A percentile compares a stretch with the other conserved stretches of the same genome.
phyloP scores from a whole-genome alignment of 108 stramenopile genomes.

The Epipyxis sp. region DNA sequence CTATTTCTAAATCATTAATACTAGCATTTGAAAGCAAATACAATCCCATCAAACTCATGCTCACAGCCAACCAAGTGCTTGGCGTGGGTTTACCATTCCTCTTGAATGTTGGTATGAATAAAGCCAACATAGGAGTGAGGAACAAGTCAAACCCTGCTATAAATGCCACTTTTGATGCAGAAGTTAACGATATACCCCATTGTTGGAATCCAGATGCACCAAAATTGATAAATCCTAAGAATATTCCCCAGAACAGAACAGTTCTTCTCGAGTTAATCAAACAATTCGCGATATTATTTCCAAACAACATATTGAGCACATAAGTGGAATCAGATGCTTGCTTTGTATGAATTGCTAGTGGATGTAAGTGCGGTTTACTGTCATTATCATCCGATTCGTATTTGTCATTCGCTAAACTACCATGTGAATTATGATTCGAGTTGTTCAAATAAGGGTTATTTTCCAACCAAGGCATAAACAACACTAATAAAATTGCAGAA shows the following conservation, averaged over 20 bases:
- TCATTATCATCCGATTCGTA: too few species aligned
- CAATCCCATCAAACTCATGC: background rate
- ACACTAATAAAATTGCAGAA: background rate
- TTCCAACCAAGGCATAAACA: background rate
- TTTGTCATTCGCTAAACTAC: too few species aligned
- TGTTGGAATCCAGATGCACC: background rate
- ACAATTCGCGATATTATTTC: too few species aligned
- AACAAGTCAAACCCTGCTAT: constrained; percentile 20
- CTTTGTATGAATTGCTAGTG: too few species aligned
- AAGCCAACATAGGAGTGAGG: constrained; percentile 1
- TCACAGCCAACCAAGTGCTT: constrained; percentile 2
- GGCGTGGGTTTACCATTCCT: constrained; percentile 3
- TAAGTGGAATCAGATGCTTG: too few species aligned
- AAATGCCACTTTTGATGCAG: background rate
- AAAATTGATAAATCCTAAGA: background rate
- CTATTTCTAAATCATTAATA: background rate
- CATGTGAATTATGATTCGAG: too few species aligned
- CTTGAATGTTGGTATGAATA: constrained; percentile 19
- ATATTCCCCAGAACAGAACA: background rate
- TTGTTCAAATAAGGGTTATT: too few species aligned
- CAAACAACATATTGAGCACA: too few species aligned
- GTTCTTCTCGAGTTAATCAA: too few species aligned
- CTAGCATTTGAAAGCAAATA: background rate
- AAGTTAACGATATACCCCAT: background rate
- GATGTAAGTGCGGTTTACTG: too few species aligned